Percentiles rank a stretch among this genome's conserved stretches.
phyloP scores from a whole-genome alignment of 805 yeast genomes.

The Lachancea sp. region DNA sequence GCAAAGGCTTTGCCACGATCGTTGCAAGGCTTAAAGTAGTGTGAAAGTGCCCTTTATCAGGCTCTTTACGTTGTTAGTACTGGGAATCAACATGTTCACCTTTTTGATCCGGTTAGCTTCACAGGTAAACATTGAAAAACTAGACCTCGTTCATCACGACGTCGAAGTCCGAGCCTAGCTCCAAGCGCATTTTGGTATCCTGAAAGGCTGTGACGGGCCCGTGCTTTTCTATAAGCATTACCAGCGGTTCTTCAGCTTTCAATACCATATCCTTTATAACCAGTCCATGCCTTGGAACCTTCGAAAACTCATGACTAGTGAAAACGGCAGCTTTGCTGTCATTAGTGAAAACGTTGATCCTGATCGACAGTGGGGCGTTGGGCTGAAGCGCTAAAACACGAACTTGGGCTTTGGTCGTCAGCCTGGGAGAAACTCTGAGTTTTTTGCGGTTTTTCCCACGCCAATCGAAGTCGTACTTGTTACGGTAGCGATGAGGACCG shows the following conservation, averaged over 20 bases:
- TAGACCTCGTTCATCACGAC: conserved; percentile 11
- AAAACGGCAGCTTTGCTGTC: conserved; percentile 13
- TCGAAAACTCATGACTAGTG: conserved; percentile 9
- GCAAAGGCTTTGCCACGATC: neutral
- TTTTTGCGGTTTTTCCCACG: conserved; percentile 9
- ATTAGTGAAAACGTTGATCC: conserved; percentile 20
- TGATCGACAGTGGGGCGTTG: conserved; percentile 6
- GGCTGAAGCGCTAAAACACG: conserved; percentile 15
- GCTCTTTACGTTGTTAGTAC: neutral
- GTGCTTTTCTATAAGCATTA: conserved; percentile 18
- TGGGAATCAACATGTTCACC: neutral
- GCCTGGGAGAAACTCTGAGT: conserved; percentile 3
- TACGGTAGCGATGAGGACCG: conserved; percentile 23
- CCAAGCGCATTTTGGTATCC: conserved; percentile 3
- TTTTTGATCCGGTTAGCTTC: neutral
- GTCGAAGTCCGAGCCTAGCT: conserved; percentile 8
- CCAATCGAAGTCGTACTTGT: conserved; percentile 10
- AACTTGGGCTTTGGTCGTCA: conserved; percentile 15
- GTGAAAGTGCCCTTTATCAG: neutral
- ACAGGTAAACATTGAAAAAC: neutral
- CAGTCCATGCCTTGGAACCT: conserved; percentile 13
- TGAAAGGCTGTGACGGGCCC: conserved; percentile 4
- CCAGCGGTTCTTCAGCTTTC: conserved; percentile 4
- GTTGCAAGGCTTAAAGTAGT: neutral
- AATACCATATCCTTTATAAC: conserved; percentile 15